Conservation (phyloP, 495 filamentous ascomycete species). For the Aspergillus asperescens region DNA sequence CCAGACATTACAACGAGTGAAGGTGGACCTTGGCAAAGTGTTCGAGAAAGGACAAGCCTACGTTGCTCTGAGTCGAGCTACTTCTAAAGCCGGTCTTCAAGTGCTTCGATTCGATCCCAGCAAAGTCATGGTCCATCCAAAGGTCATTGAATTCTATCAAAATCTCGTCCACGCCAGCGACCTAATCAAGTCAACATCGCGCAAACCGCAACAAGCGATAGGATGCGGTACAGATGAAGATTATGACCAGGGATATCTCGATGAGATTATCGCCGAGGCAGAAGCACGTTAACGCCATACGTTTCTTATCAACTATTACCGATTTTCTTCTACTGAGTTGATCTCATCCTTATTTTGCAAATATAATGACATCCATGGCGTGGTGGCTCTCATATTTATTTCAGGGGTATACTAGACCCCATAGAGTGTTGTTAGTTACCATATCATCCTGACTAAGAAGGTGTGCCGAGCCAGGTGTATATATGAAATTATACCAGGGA, state of each 20-base stretch:
- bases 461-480: too few species aligned
- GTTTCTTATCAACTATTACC: neutral
- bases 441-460: too few species aligned
- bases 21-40: conserved; percentile 84
- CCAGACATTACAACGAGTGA: conserved; percentile 90
- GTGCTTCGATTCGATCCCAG: conserved; percentile 81
- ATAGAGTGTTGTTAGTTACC: too few species aligned
- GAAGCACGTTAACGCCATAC: neutral
- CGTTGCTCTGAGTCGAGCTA: conserved; percentile 65
- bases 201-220: neutral
- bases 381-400: neutral
- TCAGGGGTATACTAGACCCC: too few species aligned
- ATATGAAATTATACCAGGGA: too few species aligned
- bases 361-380: conserved; percentile 3
- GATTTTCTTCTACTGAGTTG: neutral
- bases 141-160: conserved; percentile 77
- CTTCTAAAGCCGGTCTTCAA: conserved; percentile 79
- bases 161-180: conserved; percentile 57
- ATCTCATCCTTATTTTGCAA: neutral
- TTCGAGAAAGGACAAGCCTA: conserved; percentile 87
- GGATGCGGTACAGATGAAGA: conserved; percentile 2
- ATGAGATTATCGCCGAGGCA: conserved; percentile 5
- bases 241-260: conserved; percentile 10
- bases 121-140: conserved; percentile 92
- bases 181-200: conserved; percentile 29